Evolutionary conservation across 768 basidiomycete genomes (phyloP).

Genomic region (Lactarius hatsudake): DNA sequence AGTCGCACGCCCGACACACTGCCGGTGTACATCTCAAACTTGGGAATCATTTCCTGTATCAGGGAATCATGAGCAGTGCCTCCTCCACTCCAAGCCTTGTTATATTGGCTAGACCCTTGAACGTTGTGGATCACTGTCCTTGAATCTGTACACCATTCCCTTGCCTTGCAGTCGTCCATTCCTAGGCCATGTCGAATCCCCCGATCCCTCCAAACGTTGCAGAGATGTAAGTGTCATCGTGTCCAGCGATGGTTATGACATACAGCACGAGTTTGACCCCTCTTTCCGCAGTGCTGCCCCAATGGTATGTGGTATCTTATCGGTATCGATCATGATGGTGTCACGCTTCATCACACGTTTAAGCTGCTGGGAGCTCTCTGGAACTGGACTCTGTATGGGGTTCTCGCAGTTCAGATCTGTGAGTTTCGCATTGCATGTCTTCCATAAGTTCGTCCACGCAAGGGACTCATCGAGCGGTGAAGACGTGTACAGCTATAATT

Average conservation of each 20-base stretch:
- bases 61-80: too few species aligned
- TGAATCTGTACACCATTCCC: too few species aligned
- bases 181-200: background rate
- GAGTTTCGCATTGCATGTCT: constrained; percentile 1
- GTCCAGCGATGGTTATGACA: background rate
- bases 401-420: constrained; percentile 34
- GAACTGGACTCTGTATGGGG: constrained; percentile 33
- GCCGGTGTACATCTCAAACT: too few species aligned
- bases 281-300: constrained; percentile 2
- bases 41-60: too few species aligned
- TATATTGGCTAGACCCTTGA: too few species aligned
- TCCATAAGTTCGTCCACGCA: background rate
- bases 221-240: background rate
- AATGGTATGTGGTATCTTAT: background rate
- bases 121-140: too few species aligned
- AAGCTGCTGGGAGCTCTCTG: constrained; percentile 23
- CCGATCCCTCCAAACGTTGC: background rate
- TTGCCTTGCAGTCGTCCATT: too few species aligned
- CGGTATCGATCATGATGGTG: too few species aligned
- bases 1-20: too few species aligned
- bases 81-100: too few species aligned
- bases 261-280: background rate
- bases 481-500: constrained; percentile 22
- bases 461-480: background rate
- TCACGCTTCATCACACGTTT: background rate